A percentile compares a stretch with the other conserved stretches of the same genome.
Conservation (phyloP, 768 basidiomycete genomes). For the Trametes cubensis region DNA sequence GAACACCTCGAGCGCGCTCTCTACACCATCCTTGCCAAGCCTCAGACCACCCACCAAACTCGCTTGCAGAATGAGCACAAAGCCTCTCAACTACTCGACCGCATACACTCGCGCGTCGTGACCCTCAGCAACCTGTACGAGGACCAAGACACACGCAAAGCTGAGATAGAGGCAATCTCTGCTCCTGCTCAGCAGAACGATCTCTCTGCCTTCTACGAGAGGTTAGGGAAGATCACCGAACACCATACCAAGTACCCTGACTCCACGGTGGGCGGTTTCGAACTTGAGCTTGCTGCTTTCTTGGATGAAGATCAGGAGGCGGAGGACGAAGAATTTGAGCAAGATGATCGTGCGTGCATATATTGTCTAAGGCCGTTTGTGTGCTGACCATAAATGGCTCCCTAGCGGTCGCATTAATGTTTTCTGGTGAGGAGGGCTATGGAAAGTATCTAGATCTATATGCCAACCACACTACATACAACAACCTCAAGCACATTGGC, state of each 20-base stretch:
- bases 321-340: constrained; percentile 75
- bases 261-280: constrained; percentile 76
- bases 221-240: constrained; percentile 95
- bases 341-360: constrained; percentile 78
- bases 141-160: constrained; percentile 71
- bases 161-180: constrained; percentile 68
- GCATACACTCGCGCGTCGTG: constrained; percentile 69
- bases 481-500: constrained; percentile 84
- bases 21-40: constrained; percentile 78
- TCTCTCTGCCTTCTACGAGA: constrained; percentile 92
- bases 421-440: constrained; percentile 95
- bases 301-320: constrained; percentile 72
- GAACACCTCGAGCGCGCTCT: constrained; percentile 90
- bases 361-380: not conserved
- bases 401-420: constrained; percentile 76
- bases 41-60: constrained; percentile 60
- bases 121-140: constrained; percentile 74
- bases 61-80: constrained; percentile 83
- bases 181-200: constrained; percentile 59
- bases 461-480: constrained; percentile 82
- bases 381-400: constrained; percentile 4
- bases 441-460: constrained; percentile 96
- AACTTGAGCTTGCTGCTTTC: constrained; percentile 79
- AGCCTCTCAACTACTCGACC: constrained; percentile 85
- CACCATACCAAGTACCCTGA: constrained; percentile 97